phyloP scores from a whole-genome alignment of 2,329 filamentous ascomycete genomes.

The Scedosporium dehoogii region DNA sequence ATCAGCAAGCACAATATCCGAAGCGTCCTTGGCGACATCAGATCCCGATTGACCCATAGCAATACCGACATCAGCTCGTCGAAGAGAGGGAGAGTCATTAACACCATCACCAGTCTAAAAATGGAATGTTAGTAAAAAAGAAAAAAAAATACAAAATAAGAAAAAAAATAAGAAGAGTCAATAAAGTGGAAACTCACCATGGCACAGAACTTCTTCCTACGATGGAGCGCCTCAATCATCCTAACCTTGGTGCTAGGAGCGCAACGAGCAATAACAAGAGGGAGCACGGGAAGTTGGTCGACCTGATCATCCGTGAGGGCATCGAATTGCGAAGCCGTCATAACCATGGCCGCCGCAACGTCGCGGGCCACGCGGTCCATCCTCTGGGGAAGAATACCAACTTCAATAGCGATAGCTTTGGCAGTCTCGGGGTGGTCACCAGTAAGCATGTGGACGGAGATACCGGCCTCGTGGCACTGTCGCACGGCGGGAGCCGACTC shows the following conservation, averaged over 20 bases:
- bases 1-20: conserved; percentile 60
- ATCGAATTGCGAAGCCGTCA: conserved; percentile 56
- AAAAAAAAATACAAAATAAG: no score
- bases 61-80: conserved; percentile 62
- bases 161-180: no score
- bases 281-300: conserved; percentile 52
- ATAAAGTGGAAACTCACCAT: conserved; percentile 34
- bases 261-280: conserved; percentile 59
- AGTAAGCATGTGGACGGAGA: conserved; percentile 59
- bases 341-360: conserved; percentile 48
- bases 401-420: conserved; percentile 50
- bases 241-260: conserved; percentile 62
- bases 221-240: conserved; percentile 64
- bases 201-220: conserved; percentile 53
- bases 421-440: conserved; percentile 57
- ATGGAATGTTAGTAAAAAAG: background rate
- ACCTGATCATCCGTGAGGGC: conserved; percentile 53
- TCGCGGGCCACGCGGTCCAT: conserved; percentile 40
- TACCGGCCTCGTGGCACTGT: conserved; percentile 51
- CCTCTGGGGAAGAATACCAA: conserved; percentile 46
- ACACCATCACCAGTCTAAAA: conserved; percentile 57
- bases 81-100: conserved; percentile 62
- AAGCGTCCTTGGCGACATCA: conserved; percentile 54
- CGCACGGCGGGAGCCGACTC: conserved; percentile 53
- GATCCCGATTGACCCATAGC: conserved; percentile 54